Evolutionary conservation across 495 filamentous ascomycete genomes (phyloP).

Genomic region (Hypoxylon subgilvum): DNA sequence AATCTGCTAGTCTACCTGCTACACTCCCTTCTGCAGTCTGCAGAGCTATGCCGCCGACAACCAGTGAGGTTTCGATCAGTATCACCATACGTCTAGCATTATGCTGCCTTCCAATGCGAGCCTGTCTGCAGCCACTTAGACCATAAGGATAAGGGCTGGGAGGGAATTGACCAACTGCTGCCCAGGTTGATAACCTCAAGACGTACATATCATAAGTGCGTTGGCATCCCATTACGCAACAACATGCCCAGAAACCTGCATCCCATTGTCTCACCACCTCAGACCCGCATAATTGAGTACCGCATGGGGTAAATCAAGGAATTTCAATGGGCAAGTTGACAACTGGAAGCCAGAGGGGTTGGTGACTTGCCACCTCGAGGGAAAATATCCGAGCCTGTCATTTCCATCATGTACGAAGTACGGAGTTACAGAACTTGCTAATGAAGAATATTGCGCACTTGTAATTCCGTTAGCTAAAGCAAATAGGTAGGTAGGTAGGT

Average conservation of each 20-base stretch:
- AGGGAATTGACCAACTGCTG: conserved; percentile 20
- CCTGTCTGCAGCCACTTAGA: conserved; percentile 5
- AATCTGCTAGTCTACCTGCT: not conserved
- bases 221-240: conserved; percentile 18
- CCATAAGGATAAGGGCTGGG: conserved; percentile 9
- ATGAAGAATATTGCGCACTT: not conserved
- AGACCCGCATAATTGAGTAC: not conserved
- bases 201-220: conserved; percentile 18
- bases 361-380: not conserved
- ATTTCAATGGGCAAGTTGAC: no score
- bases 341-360: no score
- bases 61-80: not conserved
- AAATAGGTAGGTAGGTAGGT: conserved; percentile 6
- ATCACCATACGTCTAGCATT: not conserved
- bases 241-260: not conserved
- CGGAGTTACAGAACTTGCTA: not conserved
- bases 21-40: not conserved
- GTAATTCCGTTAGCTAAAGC: not conserved
- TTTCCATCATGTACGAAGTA: not conserved
- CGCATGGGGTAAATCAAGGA: conserved; percentile 5
- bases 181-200: no score
- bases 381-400: conserved; percentile 6
- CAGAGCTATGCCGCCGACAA: not conserved
- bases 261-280: not conserved
- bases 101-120: not conserved